Base-by-base conservation (phyloP, 1,139 yeast genomes). In the Debaryomyces subglobosus region DNA sequence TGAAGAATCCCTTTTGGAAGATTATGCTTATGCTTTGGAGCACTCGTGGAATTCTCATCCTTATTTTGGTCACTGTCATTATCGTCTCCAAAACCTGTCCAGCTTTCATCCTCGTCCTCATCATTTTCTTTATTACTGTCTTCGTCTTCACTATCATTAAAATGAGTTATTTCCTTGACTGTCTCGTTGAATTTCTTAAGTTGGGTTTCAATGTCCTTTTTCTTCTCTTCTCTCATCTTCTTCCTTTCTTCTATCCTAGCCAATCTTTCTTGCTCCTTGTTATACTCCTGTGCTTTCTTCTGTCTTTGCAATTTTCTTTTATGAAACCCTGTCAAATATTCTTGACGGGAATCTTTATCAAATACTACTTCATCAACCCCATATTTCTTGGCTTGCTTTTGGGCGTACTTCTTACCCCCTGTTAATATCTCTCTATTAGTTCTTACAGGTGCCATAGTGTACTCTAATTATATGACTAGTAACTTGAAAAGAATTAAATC, bases 321-420 rank as follows among this genome's bases (percentile, higher is more conserved):
- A 67, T 94, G 99, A 65, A 94, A 94, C 30, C 99, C 99, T 1
- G 97, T 94, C 57, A 94, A 73, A 66, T 85, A 94, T 52, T 92
- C 96, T 34, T 74, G 69, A 64, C 97, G 74, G 23, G 85, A 79
- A 34, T 81, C 87, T 56, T 83, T 81, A 68, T 92, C 94, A 64
- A 89, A 92, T 2, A 80, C 82, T 32, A 92, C 95, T 63, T 89
- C 96, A 32, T 82, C 91, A 3, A 85, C 91, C 29, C 90, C 79
- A 57, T 80, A 84, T 59, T 81, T 81, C 59, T 81, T 84, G 50
- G 81, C 71, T 71, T 88, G 70, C 67, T 82, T 76, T 51, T 77
- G 77, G n/a, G 85, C 86, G 68, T 91, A 91, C 58, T 79, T 81
- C 67, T 87, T 84, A 57, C 96, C 97, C 16, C 96, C 96, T 3